Evolutionary conservation across 2,329 filamentous ascomycete genomes (phyloP).

Genomic region (Neofusicoccum umdonicola): DNA sequence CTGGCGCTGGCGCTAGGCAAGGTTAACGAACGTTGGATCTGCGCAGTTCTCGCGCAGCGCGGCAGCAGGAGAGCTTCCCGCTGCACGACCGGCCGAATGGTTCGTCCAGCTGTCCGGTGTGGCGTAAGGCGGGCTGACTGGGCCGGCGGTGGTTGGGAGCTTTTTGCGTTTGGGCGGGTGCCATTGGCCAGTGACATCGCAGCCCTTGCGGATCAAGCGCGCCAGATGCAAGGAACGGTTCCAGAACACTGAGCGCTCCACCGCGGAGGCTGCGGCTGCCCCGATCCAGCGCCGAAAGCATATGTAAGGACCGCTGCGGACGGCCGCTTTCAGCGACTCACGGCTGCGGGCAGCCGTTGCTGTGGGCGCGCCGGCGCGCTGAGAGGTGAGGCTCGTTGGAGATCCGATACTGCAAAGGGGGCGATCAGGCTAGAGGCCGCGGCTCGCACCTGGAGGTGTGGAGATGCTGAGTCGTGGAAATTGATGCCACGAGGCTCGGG

Average conservation of each 20-base stretch:
- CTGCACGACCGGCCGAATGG: neutral
- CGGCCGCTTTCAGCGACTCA: conserved; percentile 2
- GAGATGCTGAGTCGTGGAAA: conserved; percentile 17
- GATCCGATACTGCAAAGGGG: conserved; percentile 13
- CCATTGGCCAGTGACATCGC: conserved; percentile 5
- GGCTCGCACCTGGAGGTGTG: conserved; percentile 11
- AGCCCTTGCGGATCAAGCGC: conserved; percentile 15
- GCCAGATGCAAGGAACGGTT: conserved; percentile 18
- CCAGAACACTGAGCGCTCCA: conserved; percentile 13
- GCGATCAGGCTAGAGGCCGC: conserved; percentile 13
- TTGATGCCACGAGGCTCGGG: conserved; percentile 16
- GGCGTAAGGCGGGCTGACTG: neutral
- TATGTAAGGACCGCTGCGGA: conserved; percentile 10
- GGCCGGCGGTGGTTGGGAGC: conserved; percentile 1
- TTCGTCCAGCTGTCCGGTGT: conserved; percentile 3
- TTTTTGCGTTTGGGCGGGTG: neutral
- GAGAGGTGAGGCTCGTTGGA: neutral
- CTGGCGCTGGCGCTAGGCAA: neutral
- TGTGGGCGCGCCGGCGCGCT: neutral
- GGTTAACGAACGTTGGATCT: conserved; percentile 5
- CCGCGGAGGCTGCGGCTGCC: neutral
- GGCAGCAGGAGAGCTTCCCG: conserved; percentile 1
- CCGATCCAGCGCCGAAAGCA: conserved; percentile 13
- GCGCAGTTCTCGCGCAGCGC: neutral
- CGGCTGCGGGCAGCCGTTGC: neutral